These are phyloP conservation scores for Purshia tridentata DNA, from an alignment of 306 rosid genomes.

Conservation along the genomic window DNA sequence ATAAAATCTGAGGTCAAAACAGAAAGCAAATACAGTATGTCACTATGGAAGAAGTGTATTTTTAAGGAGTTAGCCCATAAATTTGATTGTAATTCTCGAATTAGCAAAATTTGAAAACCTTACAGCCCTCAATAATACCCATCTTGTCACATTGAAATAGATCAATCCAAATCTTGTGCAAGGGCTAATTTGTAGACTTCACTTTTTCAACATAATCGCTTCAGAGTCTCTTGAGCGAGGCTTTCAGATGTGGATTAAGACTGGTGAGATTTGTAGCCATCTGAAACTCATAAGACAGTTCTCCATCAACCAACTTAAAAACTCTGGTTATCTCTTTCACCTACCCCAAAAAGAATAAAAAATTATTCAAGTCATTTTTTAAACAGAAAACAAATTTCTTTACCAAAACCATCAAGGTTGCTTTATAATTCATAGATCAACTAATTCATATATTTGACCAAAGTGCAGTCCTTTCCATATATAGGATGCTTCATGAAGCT, in stretches of 20 bases:
- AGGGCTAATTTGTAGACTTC: background rate
- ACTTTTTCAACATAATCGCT: background rate
- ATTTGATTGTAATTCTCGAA: background rate
- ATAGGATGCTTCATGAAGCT: background rate
- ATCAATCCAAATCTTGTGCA: background rate
- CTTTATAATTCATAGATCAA: background rate
- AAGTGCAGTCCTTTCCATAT: background rate
- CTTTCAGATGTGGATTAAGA: conserved; percentile 76
- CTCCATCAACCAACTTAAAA: conserved; percentile 55
- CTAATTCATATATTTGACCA: background rate
- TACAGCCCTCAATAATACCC: background rate
- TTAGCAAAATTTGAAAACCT: background rate
- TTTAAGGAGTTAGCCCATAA: background rate
- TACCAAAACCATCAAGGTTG: background rate
- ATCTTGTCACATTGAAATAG: background rate
- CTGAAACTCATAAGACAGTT: conserved; percentile 63
- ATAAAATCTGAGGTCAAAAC: background rate
- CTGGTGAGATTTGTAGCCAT: conserved; percentile 66
- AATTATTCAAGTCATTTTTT: background rate
- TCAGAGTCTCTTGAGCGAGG: conserved; percentile 57
- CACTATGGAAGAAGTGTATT: background rate
- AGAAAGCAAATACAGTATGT: background rate
- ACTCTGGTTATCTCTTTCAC: conserved; percentile 60
- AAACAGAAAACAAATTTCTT: background rate
- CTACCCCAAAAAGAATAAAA: conserved; percentile 28